Evolutionary conservation across 2,329 filamentous ascomycete genomes (phyloP), one percentile per base, ranked within the genome.

Genomic region (Fusarium gaditjirri): DNA sequence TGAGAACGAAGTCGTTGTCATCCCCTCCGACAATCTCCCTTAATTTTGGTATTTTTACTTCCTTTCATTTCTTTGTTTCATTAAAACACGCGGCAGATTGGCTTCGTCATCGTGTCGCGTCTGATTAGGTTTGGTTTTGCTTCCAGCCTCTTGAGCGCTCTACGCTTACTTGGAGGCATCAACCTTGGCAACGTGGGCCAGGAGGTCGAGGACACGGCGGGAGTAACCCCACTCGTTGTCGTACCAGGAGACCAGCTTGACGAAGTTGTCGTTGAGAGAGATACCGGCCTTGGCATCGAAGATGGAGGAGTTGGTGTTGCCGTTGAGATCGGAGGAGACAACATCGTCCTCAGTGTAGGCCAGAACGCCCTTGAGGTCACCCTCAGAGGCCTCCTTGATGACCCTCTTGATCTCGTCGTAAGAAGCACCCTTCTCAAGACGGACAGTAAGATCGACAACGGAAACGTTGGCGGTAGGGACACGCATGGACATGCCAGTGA

Each of bases 141-240:
- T 74, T 77, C 59, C 55, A 67, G 66, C 65, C 62, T 53, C 59
- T 55, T 61, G 61, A 73, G 66, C 65, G 58, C 69, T 76, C 68
- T 75, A 56, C 73, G 65, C 74, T 82, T 85, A 88, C 78, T 88
- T 85, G 82, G 83, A 81, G 80, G 81, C 88, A 80, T 95, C 93
- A 75, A 92, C 91, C 89, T 93, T 93, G 85, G 92, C 87, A 80
- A 95, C 89, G 88, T 94, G 92, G 85, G 88, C 87, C 83, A 90
- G 83, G 80, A 96, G 92, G 86, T 96, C 93, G 78, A 95, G 87
- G 80, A 95, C 93, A 91, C 93, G 96, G 88, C 95, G 95, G 85
- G 93, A 97, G 93, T 99, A 98, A 82, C 95, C 96, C 94, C 95
- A 98, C 91, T 98, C 95, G 90, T 98, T 98, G 90, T 97, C 94